Percentiles rank a stretch among this genome's conserved stretches.
phyloP scores from a whole-genome alignment of 371 early-diverging fungal genomes.

The Chytridium lagenaria region DNA sequence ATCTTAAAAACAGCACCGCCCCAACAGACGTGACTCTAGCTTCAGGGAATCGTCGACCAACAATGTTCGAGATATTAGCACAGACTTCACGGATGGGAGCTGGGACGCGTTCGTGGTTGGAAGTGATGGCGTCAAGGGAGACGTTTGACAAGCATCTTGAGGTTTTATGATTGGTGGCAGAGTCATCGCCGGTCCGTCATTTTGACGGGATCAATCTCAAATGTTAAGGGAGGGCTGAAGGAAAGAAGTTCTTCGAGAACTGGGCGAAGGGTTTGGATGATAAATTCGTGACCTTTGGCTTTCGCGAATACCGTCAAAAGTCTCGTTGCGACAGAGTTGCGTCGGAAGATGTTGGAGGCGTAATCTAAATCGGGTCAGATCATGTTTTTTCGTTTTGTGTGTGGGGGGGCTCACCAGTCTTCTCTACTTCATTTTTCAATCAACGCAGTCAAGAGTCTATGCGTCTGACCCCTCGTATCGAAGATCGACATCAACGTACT shows the following conservation, averaged over 20 bases:
- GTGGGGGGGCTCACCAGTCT: slow-evolving; percentile 70
- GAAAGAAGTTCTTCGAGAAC: slow-evolving; percentile 61
- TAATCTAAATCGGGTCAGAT: slow-evolving; percentile 4
- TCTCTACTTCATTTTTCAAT: slow-evolving; percentile 83
- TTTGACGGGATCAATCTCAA: slow-evolving; percentile 85
- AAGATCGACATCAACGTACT: slow-evolving; percentile 79
- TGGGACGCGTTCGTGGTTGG: slow-evolving; percentile 75
- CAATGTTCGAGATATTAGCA: slow-evolving; percentile 75
- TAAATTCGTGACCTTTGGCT: slow-evolving; percentile 79
- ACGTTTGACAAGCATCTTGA: slow-evolving; percentile 75
- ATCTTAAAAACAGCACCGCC: slow-evolving; percentile 92
- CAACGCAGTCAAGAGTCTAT: slow-evolving; percentile 77
- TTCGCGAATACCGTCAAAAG: slow-evolving; percentile 84
- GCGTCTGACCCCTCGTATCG: slow-evolving; percentile 73
- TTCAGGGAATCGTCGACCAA: slow-evolving; percentile 83
- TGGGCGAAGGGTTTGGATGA: slow-evolving; percentile 80
- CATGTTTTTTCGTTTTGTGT: no score
- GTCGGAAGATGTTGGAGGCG: slow-evolving; percentile 79
- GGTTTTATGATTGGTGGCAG: slow-evolving; percentile 76
- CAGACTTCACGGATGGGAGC: slow-evolving; percentile 80
- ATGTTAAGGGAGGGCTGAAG: slow-evolving; percentile 53
- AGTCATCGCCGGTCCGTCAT: slow-evolving; percentile 64
- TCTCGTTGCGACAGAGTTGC: slow-evolving; percentile 89
- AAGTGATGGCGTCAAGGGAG: slow-evolving; percentile 84
- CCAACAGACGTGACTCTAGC: slow-evolving; percentile 86